These are phyloP conservation scores for Candida boidinii DNA, from an alignment of 805 yeast species.

Conservation along the genomic window DNA sequence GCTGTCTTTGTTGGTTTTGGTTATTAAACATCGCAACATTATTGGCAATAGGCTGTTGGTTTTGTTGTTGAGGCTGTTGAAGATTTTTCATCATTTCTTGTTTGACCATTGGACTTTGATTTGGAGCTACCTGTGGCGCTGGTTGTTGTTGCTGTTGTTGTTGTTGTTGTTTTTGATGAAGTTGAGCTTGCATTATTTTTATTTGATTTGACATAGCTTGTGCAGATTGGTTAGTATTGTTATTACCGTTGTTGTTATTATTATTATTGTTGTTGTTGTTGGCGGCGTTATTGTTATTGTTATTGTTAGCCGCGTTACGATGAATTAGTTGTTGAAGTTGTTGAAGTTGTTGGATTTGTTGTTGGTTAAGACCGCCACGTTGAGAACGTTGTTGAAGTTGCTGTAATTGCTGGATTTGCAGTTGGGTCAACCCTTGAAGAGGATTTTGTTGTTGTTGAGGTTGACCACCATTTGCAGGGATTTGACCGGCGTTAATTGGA, in stretches of 20 bases:
- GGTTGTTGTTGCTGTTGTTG: constrained; percentile 17
- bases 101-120: constrained; percentile 1
- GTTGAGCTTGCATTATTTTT: constrained; percentile 15
- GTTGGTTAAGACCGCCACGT: constrained; percentile 5
- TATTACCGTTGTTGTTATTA: constrained; percentile 7
- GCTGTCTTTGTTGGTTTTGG: not conserved
- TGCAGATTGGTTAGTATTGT: constrained; percentile 8
- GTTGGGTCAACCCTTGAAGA: constrained; percentile 3
- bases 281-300: constrained; percentile 4
- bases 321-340: constrained; percentile 7
- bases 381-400: constrained; percentile 4
- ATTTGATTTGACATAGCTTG: constrained; percentile 9
- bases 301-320: constrained; percentile 11
- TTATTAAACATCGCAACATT: too few relatives aligned
- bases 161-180: constrained; percentile 22
- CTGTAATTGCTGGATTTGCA: constrained; percentile 5
- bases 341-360: constrained; percentile 7
- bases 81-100: constrained; percentile 2
- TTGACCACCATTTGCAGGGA: not conserved
- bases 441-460: constrained; percentile 6
- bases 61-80: constrained; percentile 9
- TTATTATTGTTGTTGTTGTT: constrained; percentile 10
- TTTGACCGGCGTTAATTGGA: too few relatives aligned
- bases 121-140: constrained; percentile 6
- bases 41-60: constrained; percentile 8